Base-by-base conservation (phyloP, 768 basidiomycete genomes). In the Phylloporus sp. region DNA sequence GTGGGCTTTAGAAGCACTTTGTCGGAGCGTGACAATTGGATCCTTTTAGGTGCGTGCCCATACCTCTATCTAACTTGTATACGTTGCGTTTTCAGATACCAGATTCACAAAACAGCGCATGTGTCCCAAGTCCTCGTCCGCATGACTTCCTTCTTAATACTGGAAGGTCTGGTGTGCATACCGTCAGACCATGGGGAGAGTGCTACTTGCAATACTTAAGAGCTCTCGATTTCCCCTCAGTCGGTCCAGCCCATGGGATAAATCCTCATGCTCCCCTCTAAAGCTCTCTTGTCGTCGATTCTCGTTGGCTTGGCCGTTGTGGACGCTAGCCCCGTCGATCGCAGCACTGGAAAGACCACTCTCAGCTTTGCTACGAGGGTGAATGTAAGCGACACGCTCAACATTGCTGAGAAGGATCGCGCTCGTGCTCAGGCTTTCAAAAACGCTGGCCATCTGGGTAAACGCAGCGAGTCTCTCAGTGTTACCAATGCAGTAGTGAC, bases 401-500 rank as follows among this genome's bases (percentile, higher is more conserved):
- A 31, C 23, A 32, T 49, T 26, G 40, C n/a, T 10, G 31, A 49
- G 16, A 42, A n/a, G 40, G 48, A 49, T 8, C 48, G 48, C 31
- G 39, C 29, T 18, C 40, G 48, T 6, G 40, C 24, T 22, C 4
- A 29, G 27, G 20, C 28, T 22, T 2, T 49, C 23, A 49, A 41
- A 34, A 10, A 41, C 1, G 39, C 40, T 13, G n/a, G 11, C 24
- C 16, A 26, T 8, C 13, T n/a, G 7, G 10, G 6, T 7, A 49
- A 39, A 41, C 39, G 47, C 28, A 18, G 11, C 39, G 20, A 5
- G 15, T 18, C 47, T 7, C 26, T 32, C 5, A 12, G 38, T 22
- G 5, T 35, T 16, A 40, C 61, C 8, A 70, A 68, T 40, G 45
- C 47, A 12, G 59, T 42, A 16, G 59, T 67, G 2, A 43, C 53